Percentiles rank a stretch among this genome's conserved stretches.
phyloP scores from a whole-genome alignment of 768 basidiomycete species.

The Lactarius sp. region DNA sequence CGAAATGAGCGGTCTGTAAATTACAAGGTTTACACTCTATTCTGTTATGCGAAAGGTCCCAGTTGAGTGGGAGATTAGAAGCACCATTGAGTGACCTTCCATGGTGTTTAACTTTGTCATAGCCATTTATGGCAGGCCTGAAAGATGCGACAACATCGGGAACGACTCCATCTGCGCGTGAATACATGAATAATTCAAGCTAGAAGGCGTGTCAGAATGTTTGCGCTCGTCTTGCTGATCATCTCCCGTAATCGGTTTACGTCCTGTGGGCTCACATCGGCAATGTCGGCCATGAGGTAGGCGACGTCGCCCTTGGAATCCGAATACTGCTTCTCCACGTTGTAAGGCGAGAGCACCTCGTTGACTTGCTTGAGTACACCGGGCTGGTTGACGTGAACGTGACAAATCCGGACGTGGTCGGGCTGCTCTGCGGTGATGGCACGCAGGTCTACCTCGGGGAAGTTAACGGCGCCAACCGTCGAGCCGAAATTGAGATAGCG shows the following conservation, averaged over 20 bases:
- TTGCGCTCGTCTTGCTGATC: conserved; percentile 75
- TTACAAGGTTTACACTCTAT: conserved; percentile 19
- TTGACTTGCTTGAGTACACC: conserved; percentile 95
- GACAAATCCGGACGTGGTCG: conserved; percentile 81
- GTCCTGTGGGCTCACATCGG: conserved; percentile 78
- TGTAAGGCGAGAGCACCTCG: conserved; percentile 89
- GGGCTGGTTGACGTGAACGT: conserved; percentile 93
- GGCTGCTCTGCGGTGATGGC: conserved; percentile 83
- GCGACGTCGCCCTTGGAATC: conserved; percentile 92
- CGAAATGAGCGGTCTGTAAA: background rate
- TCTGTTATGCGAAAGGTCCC: conserved; percentile 10
- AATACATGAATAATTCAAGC: conserved; percentile 35
- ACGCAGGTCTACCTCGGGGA: conserved; percentile 96
- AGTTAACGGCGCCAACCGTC: conserved; percentile 91
- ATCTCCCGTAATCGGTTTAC: conserved; percentile 70
- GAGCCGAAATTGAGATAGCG: conserved; percentile 93
- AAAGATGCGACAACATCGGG: background rate
- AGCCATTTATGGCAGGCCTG: background rate
- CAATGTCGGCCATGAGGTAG: conserved; percentile 96
- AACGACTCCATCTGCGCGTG: background rate
- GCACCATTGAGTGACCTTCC: conserved; percentile 14
- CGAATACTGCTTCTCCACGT: conserved; percentile 99
- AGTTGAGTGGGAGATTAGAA: conserved; percentile 19
- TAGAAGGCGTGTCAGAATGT: conserved; percentile 86
- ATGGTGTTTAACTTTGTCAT: background rate